Percentiles rank a stretch among this genome's conserved stretches.
These are phyloP conservation scores for Bolboschoenoplectus hybrid DNA, from an alignment of 202 grass and related monocot species.

Conservation along the genomic window DNA sequence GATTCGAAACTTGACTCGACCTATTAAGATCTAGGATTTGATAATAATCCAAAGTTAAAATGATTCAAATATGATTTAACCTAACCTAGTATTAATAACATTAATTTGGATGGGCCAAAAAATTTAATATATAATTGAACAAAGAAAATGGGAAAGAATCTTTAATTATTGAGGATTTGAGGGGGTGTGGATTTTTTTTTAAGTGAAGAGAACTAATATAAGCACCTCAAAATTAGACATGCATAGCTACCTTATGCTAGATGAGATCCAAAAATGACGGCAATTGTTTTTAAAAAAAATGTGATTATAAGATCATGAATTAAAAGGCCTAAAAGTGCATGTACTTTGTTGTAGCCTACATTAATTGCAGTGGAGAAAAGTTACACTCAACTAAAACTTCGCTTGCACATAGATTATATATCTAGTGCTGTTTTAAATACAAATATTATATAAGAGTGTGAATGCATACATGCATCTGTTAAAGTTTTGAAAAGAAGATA, in stretches of 20 bases:
- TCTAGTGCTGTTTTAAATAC: not conserved
- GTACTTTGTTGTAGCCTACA: not conserved
- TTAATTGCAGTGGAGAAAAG: conserved; percentile 5
- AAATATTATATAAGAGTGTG: not conserved
- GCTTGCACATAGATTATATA: not conserved
- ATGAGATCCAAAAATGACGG: not conserved
- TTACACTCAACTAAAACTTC: not conserved
- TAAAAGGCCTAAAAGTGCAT: conserved; percentile 3
- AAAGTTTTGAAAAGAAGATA: not conserved
- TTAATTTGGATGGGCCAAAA: too few relatives aligned
- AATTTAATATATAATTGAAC: too few relatives aligned
- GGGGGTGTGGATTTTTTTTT: not conserved
- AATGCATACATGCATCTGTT: not conserved
- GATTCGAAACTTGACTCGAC: too few relatives aligned
- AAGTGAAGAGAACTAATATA: not conserved
- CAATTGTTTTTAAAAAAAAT: not conserved
- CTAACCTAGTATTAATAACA: too few relatives aligned
- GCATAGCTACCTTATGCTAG: not conserved
- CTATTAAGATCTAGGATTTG: too few relatives aligned
- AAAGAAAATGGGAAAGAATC: too few relatives aligned
- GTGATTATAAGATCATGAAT: not conserved
- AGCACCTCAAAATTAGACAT: not conserved
- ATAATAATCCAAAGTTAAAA: not conserved
- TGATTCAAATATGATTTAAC: not conserved
- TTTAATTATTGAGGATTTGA: not conserved